These are phyloP conservation scores for Candida patagonica DNA, from an alignment of 805 yeast species.

Conservation along the genomic window DNA sequence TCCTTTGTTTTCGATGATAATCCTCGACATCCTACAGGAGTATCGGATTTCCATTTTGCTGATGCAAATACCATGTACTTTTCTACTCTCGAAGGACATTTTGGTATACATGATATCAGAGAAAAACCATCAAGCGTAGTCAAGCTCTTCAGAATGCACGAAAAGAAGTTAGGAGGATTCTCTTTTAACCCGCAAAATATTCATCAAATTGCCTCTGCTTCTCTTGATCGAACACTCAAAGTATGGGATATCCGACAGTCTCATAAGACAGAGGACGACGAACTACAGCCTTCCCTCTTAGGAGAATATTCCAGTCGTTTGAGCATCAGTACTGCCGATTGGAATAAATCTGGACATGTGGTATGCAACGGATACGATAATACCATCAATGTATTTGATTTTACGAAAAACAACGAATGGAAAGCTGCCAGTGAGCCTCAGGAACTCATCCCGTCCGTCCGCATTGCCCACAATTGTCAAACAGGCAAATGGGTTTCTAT, in stretches of 20 bases:
- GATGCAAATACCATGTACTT: conserved; percentile 53
- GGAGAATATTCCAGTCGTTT: conserved; percentile 66
- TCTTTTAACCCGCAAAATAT: conserved; percentile 59
- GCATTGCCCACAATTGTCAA: conserved; percentile 83
- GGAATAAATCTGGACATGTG: conserved; percentile 56
- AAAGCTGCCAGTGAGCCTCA: conserved; percentile 8
- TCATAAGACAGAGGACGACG: conserved; percentile 22
- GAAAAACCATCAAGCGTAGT: conserved; percentile 25
- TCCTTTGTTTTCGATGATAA: conserved; percentile 46
- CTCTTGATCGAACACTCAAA: conserved; percentile 75
- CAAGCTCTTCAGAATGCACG: conserved; percentile 49
- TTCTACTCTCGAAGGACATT: conserved; percentile 73
- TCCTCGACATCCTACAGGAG: conserved; percentile 42
- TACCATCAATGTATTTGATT: conserved; percentile 62
- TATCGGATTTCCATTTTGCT: conserved; percentile 63
- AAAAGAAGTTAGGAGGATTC: conserved; percentile 89
- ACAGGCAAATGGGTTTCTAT: conserved; percentile 97
- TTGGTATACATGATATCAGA: conserved; percentile 66
- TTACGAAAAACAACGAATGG: conserved; percentile 28
- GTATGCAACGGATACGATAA: conserved; percentile 95
- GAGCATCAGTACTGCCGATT: conserved; percentile 77
- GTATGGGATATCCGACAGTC: conserved; percentile 71
- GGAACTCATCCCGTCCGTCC: conserved; percentile 49
- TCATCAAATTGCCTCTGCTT: conserved; percentile 73
- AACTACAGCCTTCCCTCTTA: conserved; percentile 12